Evolutionary conservation across 2,329 filamentous ascomycete genomes (phyloP).

Genomic region (Diaporthe sp.): DNA sequence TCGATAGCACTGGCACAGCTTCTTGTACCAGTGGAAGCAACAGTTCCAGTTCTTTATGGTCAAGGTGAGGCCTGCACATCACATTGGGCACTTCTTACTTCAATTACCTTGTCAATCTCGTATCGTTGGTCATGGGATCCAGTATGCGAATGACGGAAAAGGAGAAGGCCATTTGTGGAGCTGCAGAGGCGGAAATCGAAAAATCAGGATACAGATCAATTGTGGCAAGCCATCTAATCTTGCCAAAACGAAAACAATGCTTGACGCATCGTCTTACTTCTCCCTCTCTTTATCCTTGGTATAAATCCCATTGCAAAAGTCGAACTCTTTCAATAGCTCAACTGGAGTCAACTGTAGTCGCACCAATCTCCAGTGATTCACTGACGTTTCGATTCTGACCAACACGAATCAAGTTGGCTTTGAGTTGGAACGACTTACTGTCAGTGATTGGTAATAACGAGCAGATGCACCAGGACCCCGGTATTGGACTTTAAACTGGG

Average conservation of each 20-base stretch:
- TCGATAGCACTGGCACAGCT: neutral
- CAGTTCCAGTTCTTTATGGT: neutral
- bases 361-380: neutral
- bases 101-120: neutral
- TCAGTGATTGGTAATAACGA: neutral
- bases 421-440: neutral
- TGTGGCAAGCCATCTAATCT: neutral
- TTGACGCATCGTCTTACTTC: neutral
- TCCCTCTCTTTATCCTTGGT: neutral
- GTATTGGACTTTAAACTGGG: neutral
- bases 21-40: neutral
- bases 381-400: neutral
- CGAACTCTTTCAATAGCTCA: neutral
- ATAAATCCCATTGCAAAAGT: neutral
- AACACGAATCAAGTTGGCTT: neutral
- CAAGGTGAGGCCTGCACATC: neutral
- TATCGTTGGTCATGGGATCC: neutral
- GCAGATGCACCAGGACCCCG: neutral
- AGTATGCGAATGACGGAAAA: neutral
- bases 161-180: neutral
- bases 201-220: neutral
- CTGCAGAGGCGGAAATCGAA: neutral
- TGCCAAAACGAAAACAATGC: neutral
- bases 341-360: neutral
- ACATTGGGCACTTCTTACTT: neutral